Conservation (phyloP, 177 flowering plant genomes). For the Vitis hybrid region DNA sequence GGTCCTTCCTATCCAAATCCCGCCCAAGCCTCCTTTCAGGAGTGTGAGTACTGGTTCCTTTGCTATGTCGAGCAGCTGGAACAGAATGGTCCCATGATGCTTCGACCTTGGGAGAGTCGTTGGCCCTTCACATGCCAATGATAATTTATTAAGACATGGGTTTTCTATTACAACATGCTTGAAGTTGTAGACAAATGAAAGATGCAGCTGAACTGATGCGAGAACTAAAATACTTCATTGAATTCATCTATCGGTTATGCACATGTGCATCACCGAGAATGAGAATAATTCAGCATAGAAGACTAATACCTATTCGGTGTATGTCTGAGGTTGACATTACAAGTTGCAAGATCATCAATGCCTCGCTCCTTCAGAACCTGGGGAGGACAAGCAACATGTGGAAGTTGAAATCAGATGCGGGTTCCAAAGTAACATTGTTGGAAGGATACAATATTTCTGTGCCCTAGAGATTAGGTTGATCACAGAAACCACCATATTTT, state of each 20-base stretch:
- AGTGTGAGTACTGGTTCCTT: neutral
- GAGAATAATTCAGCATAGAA: neutral
- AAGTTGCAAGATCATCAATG: neutral
- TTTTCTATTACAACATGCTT: neutral
- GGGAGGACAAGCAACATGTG: neutral
- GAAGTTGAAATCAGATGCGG: neutral
- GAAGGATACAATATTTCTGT: neutral
- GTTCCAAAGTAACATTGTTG: neutral
- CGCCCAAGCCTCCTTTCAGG: neutral
- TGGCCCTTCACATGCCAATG: neutral
- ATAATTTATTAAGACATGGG: neutral
- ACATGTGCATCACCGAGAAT: neutral
- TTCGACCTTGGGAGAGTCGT: neutral
- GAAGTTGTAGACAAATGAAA: neutral
- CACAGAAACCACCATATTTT: neutral
- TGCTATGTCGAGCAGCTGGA: neutral
- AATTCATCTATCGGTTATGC: neutral
- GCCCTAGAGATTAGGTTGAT: neutral
- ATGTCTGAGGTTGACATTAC: neutral
- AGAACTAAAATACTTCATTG: neutral
- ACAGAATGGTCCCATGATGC: neutral
- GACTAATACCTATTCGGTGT: neutral
- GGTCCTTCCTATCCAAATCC: neutral
- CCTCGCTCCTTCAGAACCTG: neutral
- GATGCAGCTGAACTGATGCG: neutral